Evolutionary conservation across 805 yeast genomes (phyloP).

Genomic region (Kluyveromyces nonfermentans): DNA sequence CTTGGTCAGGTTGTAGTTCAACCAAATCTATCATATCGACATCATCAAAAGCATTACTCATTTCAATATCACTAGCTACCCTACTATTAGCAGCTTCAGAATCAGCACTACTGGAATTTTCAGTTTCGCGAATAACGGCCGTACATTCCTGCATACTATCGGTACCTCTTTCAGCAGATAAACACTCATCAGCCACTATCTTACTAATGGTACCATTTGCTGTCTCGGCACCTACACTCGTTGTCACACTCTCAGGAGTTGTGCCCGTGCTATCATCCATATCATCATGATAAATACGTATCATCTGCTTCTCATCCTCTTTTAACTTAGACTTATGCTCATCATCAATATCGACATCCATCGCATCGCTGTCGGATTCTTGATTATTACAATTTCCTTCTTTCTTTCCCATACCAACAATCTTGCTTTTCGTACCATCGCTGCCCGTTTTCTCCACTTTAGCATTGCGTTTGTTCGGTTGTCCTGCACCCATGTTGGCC

Average conservation of each 20-base stretch:
- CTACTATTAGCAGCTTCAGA: conserved; percentile 13
- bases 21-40: conserved; percentile 48
- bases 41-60: conserved; percentile 18
- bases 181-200: not conserved
- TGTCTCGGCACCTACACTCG: conserved; percentile 5
- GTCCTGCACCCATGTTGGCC: conserved; percentile 8
- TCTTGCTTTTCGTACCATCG: not conserved
- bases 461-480: not conserved
- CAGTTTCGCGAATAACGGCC: conserved; percentile 13
- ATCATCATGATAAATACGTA: conserved; percentile 20
- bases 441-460: not conserved
- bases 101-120: conserved; percentile 12
- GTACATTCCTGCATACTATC: conserved; percentile 8
- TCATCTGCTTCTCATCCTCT: conserved; percentile 16
- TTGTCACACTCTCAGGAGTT: conserved; percentile 5
- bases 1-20: conserved; percentile 63
- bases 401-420: too few relatives aligned
- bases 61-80: conserved; percentile 19
- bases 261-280: conserved; percentile 23
- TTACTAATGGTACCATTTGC: not conserved
- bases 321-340: conserved; percentile 5
- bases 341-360: conserved; percentile 12
- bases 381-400: conserved; percentile 1
- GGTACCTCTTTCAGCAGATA: not conserved
- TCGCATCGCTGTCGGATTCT: conserved; percentile 10